phyloP scores from a whole-genome alignment of 169 alveolate genomes.

The Plasmodium inui region DNA sequence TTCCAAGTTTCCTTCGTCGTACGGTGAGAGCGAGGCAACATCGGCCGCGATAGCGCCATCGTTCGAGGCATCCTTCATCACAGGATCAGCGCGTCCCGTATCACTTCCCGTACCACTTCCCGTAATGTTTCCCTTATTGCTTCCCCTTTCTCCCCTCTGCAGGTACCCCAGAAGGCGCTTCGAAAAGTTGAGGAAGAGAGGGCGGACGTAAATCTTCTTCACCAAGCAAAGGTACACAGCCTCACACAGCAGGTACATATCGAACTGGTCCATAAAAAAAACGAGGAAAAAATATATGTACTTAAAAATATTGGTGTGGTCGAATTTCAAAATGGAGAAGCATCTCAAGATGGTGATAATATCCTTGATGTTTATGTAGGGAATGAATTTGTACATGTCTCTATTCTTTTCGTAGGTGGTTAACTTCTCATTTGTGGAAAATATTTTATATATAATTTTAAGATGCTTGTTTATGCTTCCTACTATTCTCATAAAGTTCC shows the following conservation, averaged over 20 bases:
- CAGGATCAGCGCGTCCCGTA: neutral
- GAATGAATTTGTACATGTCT: conserved; percentile 40
- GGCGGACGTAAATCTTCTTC: conserved; percentile 34
- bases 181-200: conserved; percentile 42
- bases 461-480: conserved; percentile 61
- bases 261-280: conserved; percentile 54
- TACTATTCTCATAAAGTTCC: conserved; percentile 47
- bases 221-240: conserved; percentile 58
- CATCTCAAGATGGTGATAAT: conserved; percentile 56
- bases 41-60: neutral
- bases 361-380: conserved; percentile 62
- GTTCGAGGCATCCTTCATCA: too few species aligned
- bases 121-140: neutral
- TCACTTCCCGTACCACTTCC: neutral
- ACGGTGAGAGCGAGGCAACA: neutral
- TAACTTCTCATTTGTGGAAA: conserved; percentile 51
- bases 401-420: conserved; percentile 46
- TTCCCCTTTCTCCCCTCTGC: neutral
- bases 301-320: conserved; percentile 56
- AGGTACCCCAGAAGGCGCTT: conserved; percentile 10
- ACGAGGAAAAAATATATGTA: conserved; percentile 69
- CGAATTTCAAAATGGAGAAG: conserved; percentile 63
- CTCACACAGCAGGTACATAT: conserved; percentile 21
- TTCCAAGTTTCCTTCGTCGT: conserved; percentile 23
- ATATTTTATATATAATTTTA: conserved; percentile 66